These are phyloP conservation scores for Venturia oleaginea DNA, from an alignment of 2,329 filamentous ascomycete genomes.

Conservation along the genomic window DNA sequence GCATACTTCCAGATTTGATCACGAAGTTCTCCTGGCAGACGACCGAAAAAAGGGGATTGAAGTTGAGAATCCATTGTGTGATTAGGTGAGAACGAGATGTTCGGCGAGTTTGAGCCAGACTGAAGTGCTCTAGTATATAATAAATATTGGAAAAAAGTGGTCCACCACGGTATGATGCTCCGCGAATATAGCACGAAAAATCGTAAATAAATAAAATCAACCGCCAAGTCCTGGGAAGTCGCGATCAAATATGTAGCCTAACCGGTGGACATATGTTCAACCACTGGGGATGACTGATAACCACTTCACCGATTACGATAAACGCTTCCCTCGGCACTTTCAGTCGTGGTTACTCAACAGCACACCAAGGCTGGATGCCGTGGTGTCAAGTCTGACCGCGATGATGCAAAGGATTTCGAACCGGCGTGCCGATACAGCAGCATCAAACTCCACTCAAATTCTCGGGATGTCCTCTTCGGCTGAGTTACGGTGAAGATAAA, in stretches of 20 bases:
- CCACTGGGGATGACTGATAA: not conserved
- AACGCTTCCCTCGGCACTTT: not conserved
- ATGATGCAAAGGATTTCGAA: not conserved
- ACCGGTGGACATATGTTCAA: not conserved
- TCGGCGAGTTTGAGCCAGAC: no score
- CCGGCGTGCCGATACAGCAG: not conserved
- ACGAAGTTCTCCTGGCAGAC: slow-evolving; percentile 18
- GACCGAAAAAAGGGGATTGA: not conserved
- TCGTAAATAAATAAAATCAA: not conserved
- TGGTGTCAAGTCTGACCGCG: not conserved
- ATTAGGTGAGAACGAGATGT: not conserved
- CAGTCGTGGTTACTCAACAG: not conserved
- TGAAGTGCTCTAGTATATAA: not conserved
- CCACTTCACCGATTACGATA: not conserved
- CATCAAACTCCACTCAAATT: not conserved
- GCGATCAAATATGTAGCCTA: not conserved
- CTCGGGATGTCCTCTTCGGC: not conserved
- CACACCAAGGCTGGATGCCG: not conserved
- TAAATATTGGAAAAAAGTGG: not conserved
- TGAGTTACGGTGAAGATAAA: not conserved
- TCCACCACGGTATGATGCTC: not conserved
- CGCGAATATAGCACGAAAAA: not conserved
- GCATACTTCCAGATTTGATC: slow-evolving; percentile 17
- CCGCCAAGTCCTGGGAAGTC: not conserved
- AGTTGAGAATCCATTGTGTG: not conserved